Conservation (phyloP, 129 eudicot species). For the Flaveria bidentis region DNA sequence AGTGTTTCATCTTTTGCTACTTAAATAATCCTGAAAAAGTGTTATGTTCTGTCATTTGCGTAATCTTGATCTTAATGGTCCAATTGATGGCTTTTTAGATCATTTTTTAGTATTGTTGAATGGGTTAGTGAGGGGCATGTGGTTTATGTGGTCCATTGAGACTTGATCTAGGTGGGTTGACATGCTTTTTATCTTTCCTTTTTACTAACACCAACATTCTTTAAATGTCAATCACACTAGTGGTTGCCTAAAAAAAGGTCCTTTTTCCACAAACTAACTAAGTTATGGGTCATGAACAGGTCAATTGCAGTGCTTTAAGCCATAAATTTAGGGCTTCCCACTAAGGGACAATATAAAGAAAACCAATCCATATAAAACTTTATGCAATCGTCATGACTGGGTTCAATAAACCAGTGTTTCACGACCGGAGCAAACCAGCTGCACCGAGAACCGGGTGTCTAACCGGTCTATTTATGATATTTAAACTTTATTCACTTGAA, state of each 20-base stretch:
- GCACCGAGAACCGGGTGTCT: too few relatives aligned
- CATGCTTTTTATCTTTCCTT: slow-evolving; percentile 28
- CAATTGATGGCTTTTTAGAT: slow-evolving; percentile 22
- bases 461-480: too few relatives aligned
- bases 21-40: slow-evolving; percentile 4
- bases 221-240: slow-evolving; percentile 35
- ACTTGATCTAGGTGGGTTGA: slow-evolving; percentile 35
- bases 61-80: slow-evolving; percentile 30
- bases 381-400: neutral
- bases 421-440: too few relatives aligned
- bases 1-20: neutral
- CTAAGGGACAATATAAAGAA: neutral
- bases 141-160: slow-evolving; percentile 41
- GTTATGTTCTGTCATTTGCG: slow-evolving; percentile 1
- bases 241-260: slow-evolving; percentile 29
- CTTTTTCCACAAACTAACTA: slow-evolving; percentile 11
- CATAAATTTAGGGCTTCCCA: slow-evolving; percentile 27
- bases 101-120: neutral
- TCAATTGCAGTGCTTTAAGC: slow-evolving; percentile 32
- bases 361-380: neutral
- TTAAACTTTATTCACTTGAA: too few relatives aligned
- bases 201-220: slow-evolving; percentile 36
- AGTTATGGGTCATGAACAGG: slow-evolving; percentile 30
- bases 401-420: too few relatives aligned
- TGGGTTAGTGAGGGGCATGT: slow-evolving; percentile 29